Conservation (phyloP, 2,329 filamentous ascomycete genomes). For the Capronia epimyces region DNA sequence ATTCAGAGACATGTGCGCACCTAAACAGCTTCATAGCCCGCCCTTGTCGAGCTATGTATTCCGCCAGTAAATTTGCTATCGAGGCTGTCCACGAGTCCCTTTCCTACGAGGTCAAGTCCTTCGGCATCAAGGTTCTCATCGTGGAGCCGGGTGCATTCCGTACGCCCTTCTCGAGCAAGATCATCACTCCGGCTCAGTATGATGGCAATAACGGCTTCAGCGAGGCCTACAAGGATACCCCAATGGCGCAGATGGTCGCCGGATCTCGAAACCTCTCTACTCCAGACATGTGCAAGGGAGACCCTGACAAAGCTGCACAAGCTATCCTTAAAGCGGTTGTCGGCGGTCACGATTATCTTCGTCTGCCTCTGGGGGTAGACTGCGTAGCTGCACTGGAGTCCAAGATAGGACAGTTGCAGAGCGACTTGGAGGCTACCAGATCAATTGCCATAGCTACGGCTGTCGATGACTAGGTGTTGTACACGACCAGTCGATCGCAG, state of each 20-base stretch:
- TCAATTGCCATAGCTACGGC: too few relatives aligned
- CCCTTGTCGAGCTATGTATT: slow-evolving; percentile 33
- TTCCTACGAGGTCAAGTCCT: slow-evolving; percentile 34
- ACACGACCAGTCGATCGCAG: too few relatives aligned
- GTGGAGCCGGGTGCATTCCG: slow-evolving; percentile 43
- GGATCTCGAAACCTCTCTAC: slow-evolving; percentile 20
- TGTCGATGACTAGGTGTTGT: too few relatives aligned
- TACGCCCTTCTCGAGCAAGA: slow-evolving; percentile 38
- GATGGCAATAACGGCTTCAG: slow-evolving; percentile 1
- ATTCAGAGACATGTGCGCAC: too few relatives aligned
- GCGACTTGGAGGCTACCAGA: too few relatives aligned
- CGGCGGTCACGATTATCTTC: slow-evolving; percentile 33
- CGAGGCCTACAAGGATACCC: neutral
- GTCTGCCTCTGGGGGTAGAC: slow-evolving; percentile 39
- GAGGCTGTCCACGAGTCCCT: slow-evolving; percentile 40
- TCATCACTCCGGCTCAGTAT: slow-evolving; percentile 9
- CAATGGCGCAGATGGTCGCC: slow-evolving; percentile 7
- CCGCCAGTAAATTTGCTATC: slow-evolving; percentile 38
- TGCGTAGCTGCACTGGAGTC: too few relatives aligned
- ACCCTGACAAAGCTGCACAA: slow-evolving; percentile 35
- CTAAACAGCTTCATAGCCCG: too few relatives aligned
- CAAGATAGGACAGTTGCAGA: too few relatives aligned
- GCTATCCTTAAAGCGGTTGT: slow-evolving; percentile 38
- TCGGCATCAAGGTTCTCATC: slow-evolving; percentile 38
- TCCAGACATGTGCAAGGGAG: slow-evolving; percentile 29